These are phyloP conservation scores for Paecilomyces fulvus DNA, from an alignment of 2,329 filamentous ascomycete species.

Conservation along the genomic window DNA sequence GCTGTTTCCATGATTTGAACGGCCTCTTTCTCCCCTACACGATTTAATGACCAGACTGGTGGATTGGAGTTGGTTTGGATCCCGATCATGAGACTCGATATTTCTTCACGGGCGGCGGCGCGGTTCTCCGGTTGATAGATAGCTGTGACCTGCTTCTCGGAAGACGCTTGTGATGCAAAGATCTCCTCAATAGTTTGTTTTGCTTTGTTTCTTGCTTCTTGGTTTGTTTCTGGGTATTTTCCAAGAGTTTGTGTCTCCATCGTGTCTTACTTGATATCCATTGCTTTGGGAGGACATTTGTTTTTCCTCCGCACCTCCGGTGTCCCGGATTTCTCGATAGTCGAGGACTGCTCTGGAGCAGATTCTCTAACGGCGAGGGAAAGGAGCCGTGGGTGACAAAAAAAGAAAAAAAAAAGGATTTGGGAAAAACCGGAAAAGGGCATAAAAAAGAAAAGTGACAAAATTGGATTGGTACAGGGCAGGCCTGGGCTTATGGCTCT, in stretches of 20 bases:
- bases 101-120: neutral
- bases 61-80: constrained; percentile 17
- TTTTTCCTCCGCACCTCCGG: neutral
- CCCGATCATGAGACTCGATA: neutral
- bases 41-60: constrained; percentile 23
- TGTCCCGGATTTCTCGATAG: neutral
- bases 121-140: neutral
- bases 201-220: neutral
- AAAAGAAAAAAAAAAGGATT: neutral
- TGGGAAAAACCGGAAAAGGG: neutral
- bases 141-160: neutral
- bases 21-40: constrained; percentile 7
- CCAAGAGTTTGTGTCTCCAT: neutral
- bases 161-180: neutral
- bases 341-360: neutral
- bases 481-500: neutral
- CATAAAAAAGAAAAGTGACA: neutral
- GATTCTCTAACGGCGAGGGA: neutral
- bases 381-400: neutral
- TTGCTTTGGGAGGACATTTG: neutral
- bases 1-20: neutral
- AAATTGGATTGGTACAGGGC: neutral
- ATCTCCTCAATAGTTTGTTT: neutral
- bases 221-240: no score
- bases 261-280: neutral